Percentiles rank a stretch among this genome's conserved stretches.
Conservation (phyloP, 2,329 filamentous ascomycete species). For the Fusarium drepaniforme region DNA sequence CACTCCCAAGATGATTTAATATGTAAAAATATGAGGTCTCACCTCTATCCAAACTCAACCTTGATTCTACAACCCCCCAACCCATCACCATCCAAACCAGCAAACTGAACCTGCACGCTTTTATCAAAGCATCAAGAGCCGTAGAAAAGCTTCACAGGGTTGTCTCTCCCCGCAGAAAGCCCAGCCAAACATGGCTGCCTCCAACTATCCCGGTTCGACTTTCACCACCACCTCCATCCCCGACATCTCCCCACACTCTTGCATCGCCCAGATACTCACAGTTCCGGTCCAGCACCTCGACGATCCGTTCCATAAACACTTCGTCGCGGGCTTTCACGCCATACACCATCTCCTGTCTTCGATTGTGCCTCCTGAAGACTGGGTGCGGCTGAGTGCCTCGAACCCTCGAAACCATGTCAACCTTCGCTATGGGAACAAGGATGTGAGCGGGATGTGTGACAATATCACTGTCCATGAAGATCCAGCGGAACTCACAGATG, state of each 20-base stretch:
- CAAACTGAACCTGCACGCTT: neutral
- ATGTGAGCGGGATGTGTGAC: neutral
- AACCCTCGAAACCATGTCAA: neutral
- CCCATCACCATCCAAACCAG: neutral
- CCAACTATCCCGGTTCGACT: slow-evolving; percentile 1
- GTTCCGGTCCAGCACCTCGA: neutral
- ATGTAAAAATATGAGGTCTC: neutral
- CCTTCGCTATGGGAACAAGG: neutral
- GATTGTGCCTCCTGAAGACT: neutral
- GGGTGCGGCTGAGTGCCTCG: slow-evolving; percentile 4
- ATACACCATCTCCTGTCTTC: neutral
- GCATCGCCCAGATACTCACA: neutral
- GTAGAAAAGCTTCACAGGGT: neutral
- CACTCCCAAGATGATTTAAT: neutral
- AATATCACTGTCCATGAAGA: neutral
- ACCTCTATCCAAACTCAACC: neutral
- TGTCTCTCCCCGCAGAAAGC: neutral
- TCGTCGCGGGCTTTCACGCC: neutral
- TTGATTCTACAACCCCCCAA: neutral
- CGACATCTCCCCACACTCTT: neutral
- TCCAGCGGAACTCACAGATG: neutral
- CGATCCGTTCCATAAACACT: neutral
- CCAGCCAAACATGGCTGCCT: neutral
- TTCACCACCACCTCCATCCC: slow-evolving; percentile 3
- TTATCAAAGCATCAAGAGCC: slow-evolving; percentile 1